These are phyloP conservation scores for Trebouxia sp. DNA, from an alignment of 139 green algal species.

Conservation along the genomic window DNA sequence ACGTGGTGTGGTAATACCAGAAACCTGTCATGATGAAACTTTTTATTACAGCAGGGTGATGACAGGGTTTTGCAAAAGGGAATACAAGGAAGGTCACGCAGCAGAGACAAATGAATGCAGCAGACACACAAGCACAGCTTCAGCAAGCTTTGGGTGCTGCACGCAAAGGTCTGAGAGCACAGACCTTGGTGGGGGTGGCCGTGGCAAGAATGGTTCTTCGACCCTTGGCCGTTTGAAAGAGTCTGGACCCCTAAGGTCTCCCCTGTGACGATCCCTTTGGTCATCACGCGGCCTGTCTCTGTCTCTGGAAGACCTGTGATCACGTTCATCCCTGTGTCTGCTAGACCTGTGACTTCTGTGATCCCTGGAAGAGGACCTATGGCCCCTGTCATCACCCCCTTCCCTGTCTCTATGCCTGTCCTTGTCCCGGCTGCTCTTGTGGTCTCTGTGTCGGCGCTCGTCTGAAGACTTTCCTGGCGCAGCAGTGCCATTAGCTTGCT, in stretches of 20 bases:
- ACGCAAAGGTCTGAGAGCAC: too few species aligned
- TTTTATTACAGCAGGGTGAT: neutral
- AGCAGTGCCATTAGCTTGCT: slow-evolving; percentile 25
- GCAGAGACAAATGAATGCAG: neutral
- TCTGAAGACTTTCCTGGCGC: slow-evolving; percentile 16
- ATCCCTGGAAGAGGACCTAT: slow-evolving; percentile 3
- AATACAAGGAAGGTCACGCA: too few species aligned
- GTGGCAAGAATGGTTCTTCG: neutral
- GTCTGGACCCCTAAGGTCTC: neutral
- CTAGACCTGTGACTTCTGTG: slow-evolving; percentile 21
- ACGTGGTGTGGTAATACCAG: neutral
- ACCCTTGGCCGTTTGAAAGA: neutral
- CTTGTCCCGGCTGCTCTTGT: slow-evolving; percentile 14
- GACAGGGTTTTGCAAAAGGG: too few species aligned
- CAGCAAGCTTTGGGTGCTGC: too few species aligned
- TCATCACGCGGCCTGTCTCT: slow-evolving; percentile 9
- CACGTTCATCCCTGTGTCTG: slow-evolving; percentile 20
- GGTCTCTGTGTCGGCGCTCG: neutral
- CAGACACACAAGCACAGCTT: neutral
- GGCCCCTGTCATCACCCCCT: neutral
- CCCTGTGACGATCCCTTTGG: neutral
- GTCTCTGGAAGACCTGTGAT: slow-evolving; percentile 27
- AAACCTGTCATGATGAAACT: neutral
- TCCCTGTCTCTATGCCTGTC: slow-evolving; percentile 21
- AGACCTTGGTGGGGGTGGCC: neutral